Evolutionary conservation across 768 basidiomycete species (phyloP).

Genomic region (Podaxis carcinomalis): DNA sequence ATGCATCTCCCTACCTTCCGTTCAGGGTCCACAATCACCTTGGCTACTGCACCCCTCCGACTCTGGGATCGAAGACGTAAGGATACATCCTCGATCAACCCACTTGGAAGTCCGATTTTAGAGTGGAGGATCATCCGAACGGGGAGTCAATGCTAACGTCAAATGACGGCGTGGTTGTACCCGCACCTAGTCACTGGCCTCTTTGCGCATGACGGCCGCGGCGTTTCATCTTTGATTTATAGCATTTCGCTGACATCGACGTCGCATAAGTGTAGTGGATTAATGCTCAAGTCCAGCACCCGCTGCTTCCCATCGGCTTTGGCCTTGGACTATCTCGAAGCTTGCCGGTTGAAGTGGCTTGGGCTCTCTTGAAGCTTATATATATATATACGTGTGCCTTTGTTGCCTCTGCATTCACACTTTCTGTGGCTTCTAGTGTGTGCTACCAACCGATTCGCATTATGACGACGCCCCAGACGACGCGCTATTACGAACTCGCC

Average conservation of each 20-base stretch:
- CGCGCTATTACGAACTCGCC: not conserved
- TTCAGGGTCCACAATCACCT: too few species aligned
- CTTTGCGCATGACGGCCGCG: not conserved
- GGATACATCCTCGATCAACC: too few species aligned
- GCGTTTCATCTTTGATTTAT: not conserved
- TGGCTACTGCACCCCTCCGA: too few species aligned
- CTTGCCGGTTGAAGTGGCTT: not conserved
- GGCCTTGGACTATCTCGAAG: not conserved
- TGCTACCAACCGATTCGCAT: not conserved
- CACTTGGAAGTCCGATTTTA: too few species aligned
- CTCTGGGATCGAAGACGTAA: too few species aligned
- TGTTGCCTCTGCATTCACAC: not conserved
- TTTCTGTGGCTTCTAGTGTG: not conserved
- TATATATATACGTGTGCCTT: not conserved
- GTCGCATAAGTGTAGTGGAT: not conserved
- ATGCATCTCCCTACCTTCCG: too few species aligned
- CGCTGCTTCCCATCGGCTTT: not conserved
- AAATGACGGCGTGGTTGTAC: too few species aligned
- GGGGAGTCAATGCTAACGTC: too few species aligned
- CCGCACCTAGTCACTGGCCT: not conserved
- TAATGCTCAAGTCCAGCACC: not conserved
- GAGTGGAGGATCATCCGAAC: too few species aligned
- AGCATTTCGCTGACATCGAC: not conserved
- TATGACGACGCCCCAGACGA: not conserved
- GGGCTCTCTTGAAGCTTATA: not conserved